A percentile compares a stretch with the other conserved stretches of the same genome.
phyloP scores from a whole-genome alignment of 2,329 filamentous ascomycete genomes.

The Fusarium luffae region DNA sequence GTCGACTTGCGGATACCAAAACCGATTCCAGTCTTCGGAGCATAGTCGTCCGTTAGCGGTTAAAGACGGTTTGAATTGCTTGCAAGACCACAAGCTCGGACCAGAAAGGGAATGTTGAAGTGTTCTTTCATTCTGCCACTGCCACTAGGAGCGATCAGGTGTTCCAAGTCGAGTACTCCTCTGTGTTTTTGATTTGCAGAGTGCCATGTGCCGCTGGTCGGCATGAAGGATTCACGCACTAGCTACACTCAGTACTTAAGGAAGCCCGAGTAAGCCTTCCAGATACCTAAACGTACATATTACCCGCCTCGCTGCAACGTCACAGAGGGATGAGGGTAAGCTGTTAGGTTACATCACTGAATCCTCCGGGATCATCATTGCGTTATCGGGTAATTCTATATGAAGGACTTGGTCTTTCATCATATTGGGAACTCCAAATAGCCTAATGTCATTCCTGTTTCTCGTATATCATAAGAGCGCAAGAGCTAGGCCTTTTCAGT shows the following conservation, averaged over 20 bases:
- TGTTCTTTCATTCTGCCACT: neutral
- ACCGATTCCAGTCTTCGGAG: neutral
- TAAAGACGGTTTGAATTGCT: neutral
- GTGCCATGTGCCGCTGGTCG: neutral
- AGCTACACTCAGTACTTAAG: neutral
- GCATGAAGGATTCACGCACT: neutral
- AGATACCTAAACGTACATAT: neutral
- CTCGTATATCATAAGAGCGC: neutral
- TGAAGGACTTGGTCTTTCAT: neutral
- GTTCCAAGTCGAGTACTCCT: neutral
- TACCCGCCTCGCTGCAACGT: neutral
- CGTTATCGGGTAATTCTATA: neutral
- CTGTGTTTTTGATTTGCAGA: neutral
- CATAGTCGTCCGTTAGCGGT: neutral
- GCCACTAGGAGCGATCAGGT: neutral
- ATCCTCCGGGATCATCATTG: neutral
- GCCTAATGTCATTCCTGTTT: neutral
- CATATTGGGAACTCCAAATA: neutral
- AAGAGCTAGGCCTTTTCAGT: neutral
- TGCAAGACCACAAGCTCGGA: neutral
- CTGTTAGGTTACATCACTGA: neutral
- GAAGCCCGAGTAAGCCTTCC: neutral
- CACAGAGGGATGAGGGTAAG: neutral
- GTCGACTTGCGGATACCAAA: accelerated
- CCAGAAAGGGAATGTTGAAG: neutral